Base-by-base conservation (phyloP, 169 alveolate species). In the Plasmodium knowlesi region DNA sequence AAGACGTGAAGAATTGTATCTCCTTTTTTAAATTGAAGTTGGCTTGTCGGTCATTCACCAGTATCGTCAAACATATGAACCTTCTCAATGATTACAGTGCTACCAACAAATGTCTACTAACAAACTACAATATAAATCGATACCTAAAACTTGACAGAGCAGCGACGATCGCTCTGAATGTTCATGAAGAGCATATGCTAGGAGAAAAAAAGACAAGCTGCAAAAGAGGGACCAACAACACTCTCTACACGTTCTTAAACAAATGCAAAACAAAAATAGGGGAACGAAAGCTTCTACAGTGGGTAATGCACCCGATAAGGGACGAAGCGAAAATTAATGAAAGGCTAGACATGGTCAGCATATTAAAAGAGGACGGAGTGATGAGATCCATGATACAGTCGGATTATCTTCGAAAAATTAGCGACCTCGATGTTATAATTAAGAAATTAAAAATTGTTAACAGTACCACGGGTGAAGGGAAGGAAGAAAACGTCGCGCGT, bases 251-350 rank as follows among this genome's bases (percentile, higher is more conserved):
- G 28, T 76, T 98, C 43, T 93, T 98, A 84, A 98, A 98, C 96
- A 96, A 97, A 86, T 98, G 99, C 82, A 97, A 98, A 82, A 98
- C 99, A 32, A 81, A 96, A 76, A 97, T 98, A 32, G 99, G 99
- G 3, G 95, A 96, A 3, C 95, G 99, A 39, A 93, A 98, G 83
- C 96, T 99, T 57, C 96, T 97, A 82, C 95, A 96, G 91, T 98
- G 99, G 99, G 92, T 99, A 6, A 96, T 98, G 81, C 99, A 98
- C 89, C 99, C 99, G 3, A 97, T 98, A 41, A 97, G 97, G 73
- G 98, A 98, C 95, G 96, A 72, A 28, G 82, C 96, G 61, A 98
- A 97, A 92, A 98, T 99, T 30, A 94, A 94, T 53, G 94, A 94
- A 86, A 96, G 99, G 83, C 98, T 98, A 81, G 98, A 98, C 91